phyloP scores from a whole-genome alignment of 306 rosid genomes.

The Hippophae tibetana region DNA sequence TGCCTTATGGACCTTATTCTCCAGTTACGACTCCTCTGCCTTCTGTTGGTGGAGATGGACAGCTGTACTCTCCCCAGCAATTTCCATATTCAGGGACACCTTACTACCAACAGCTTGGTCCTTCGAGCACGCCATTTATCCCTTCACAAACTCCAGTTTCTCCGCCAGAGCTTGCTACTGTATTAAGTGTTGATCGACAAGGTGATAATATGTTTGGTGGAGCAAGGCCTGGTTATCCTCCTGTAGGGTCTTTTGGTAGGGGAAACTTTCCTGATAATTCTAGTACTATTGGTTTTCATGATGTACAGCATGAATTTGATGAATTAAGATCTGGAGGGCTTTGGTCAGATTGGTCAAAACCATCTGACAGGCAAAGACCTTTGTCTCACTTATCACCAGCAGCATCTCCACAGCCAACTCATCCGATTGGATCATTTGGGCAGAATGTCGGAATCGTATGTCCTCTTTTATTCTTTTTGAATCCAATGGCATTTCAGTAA shows the following conservation, averaged over 20 bases:
- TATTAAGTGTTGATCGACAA: slow-evolving; percentile 61
- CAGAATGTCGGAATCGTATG: slow-evolving; percentile 71
- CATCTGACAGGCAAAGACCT: slow-evolving; percentile 60
- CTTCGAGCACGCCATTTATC: slow-evolving; percentile 57
- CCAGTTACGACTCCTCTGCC: slow-evolving; percentile 83
- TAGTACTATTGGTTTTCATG: slow-evolving; percentile 60
- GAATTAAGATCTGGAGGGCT: slow-evolving; percentile 62
- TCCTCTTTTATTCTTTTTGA: slow-evolving; percentile 26
- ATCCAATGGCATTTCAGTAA: slow-evolving; percentile 3
- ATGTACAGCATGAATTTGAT: slow-evolving; percentile 67
- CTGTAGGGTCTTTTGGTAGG: slow-evolving; percentile 60
- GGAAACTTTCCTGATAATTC: slow-evolving; percentile 56
- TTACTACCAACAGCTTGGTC: slow-evolving; percentile 62
- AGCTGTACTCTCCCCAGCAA: slow-evolving; percentile 68
- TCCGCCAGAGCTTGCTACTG: slow-evolving; percentile 60
- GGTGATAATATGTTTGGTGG: slow-evolving; percentile 69
- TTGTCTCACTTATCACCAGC: slow-evolving; percentile 58
- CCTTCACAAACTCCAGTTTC: slow-evolving; percentile 60
- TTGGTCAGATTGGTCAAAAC: slow-evolving; percentile 73
- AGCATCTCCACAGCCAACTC: slow-evolving; percentile 68
- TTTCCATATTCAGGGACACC: slow-evolving; percentile 66
- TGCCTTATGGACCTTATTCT: slow-evolving; percentile 83
- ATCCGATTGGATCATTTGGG: slow-evolving; percentile 55
- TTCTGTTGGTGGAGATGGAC: slow-evolving; percentile 65
- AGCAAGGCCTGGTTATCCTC: slow-evolving; percentile 65